These are phyloP conservation scores for Aureobasidium sp. DNA, from an alignment of 2,329 filamentous ascomycete genomes.

Conservation along the genomic window DNA sequence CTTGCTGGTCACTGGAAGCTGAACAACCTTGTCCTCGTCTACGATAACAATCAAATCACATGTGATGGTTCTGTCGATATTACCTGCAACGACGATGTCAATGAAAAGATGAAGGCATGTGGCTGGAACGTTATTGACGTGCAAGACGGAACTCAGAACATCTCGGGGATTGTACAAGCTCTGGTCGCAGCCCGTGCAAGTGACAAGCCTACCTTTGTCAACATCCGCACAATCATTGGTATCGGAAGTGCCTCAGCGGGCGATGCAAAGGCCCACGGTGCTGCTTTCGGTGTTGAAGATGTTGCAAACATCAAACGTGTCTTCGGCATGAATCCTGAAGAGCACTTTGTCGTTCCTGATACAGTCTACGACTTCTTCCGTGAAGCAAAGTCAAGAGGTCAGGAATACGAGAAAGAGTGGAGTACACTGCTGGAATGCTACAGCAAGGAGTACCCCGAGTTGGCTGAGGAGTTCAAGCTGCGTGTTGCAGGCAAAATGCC, in stretches of 20 bases:
- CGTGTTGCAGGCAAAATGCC: slow-evolving; percentile 41
- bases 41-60: slow-evolving; percentile 53
- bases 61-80: slow-evolving; percentile 49
- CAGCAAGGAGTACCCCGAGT: slow-evolving; percentile 38
- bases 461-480: slow-evolving; percentile 40
- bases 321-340: slow-evolving; percentile 40
- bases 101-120: slow-evolving; percentile 47
- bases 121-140: slow-evolving; percentile 49
- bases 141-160: slow-evolving; percentile 44
- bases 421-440: slow-evolving; percentile 36
- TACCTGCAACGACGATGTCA: slow-evolving; percentile 46
- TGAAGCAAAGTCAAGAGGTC: slow-evolving; percentile 38
- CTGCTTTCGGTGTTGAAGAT: slow-evolving; percentile 46
- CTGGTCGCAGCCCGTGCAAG: slow-evolving; percentile 29
- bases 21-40: slow-evolving; percentile 49
- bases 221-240: slow-evolving; percentile 48
- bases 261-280: slow-evolving; percentile 49
- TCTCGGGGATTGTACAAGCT: slow-evolving; percentile 40
- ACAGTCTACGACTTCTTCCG: slow-evolving; percentile 45
- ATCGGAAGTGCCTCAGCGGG: slow-evolving; percentile 42
- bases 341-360: slow-evolving; percentile 31
- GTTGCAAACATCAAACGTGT: slow-evolving; percentile 47
- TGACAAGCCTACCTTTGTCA: slow-evolving; percentile 47
- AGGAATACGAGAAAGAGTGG: slow-evolving; percentile 42
- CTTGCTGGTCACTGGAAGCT: slow-evolving; percentile 47